Conservation (phyloP, 352 stramenopile species). For the Plasmopara viticola region DNA sequence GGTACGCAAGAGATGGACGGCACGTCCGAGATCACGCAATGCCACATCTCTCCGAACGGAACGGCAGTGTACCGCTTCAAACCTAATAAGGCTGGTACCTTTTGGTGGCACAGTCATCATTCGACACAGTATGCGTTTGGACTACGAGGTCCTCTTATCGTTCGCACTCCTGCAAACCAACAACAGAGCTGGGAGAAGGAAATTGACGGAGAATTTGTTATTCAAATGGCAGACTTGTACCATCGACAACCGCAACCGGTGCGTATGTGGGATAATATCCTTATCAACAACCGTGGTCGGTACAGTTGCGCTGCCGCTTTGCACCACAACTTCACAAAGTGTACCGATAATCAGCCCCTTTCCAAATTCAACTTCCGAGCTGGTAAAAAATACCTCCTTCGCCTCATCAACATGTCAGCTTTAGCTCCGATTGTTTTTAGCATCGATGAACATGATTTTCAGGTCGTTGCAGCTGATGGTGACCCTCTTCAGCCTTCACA, state of each 20-base stretch:
- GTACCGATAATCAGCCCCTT: slow-evolving; percentile 14
- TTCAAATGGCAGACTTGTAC: slow-evolving; percentile 32
- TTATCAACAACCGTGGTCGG: slow-evolving; percentile 35
- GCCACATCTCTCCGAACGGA: slow-evolving; percentile 20
- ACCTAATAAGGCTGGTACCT: slow-evolving; percentile 25
- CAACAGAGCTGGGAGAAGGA: slow-evolving; percentile 14
- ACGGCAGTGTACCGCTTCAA: slow-evolving; percentile 25
- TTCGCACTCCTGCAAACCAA: slow-evolving; percentile 17
- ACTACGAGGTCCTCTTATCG: slow-evolving; percentile 28
- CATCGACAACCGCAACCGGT: slow-evolving; percentile 9
- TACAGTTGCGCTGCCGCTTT: slow-evolving; percentile 29
- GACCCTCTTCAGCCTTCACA: slow-evolving; percentile 24
- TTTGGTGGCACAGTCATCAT: slow-evolving; percentile 39
- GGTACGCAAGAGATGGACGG: no score
- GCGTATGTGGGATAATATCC: slow-evolving; percentile 27
- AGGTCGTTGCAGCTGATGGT: slow-evolving; percentile 27
- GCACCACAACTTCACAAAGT: slow-evolving; percentile 15
- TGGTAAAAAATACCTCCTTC: slow-evolving; percentile 29
- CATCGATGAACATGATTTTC: slow-evolving; percentile 33
- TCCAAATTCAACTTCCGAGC: slow-evolving; percentile 22
- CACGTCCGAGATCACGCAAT: slow-evolving; percentile 21
- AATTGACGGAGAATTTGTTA: slow-evolving; percentile 20
- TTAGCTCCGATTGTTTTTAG: slow-evolving; percentile 32
- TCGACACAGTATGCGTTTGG: slow-evolving; percentile 26
- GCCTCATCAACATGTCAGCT: slow-evolving; percentile 35